Evolutionary conservation across 2,329 filamentous ascomycete species (phyloP), one percentile per base, ranked within the genome.

Genomic region (Dendryphion nanum): DNA sequence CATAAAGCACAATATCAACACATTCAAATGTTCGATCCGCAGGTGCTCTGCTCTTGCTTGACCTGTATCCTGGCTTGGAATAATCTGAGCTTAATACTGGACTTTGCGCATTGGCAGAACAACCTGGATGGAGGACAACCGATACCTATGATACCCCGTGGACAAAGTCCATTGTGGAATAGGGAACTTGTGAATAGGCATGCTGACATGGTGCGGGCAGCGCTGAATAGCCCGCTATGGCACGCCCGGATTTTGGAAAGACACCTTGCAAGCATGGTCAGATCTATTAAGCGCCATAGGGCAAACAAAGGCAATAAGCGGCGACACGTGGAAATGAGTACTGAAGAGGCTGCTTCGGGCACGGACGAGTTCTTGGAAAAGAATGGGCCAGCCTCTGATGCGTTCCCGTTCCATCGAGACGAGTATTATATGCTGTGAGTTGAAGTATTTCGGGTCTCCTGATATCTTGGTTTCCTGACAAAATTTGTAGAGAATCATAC

Each of bases 61-160:
- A 76, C 74, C 1, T 82, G 79, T 50, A 59, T 77, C 30, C 51
- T 78, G 24, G 68, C 73, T 2, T 82, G 78, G 79, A 77, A 77
- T 46, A 71, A 75, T 12, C 68, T 82, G 5, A 71, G 70, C 41
- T 49, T 79, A 0, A 61, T 72, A 10, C 68, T 81, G 8, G 78
- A 82, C 48, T 76, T 81, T 48, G 71, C 75, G 0, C 66, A 76
- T 50, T 82, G 77, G 73, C 78, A 81, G 49, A 30, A 50, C 2
- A 52, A 75, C 30, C 67, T 81, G 6, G 73, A 81, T 40, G 47
- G 52, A 0, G 71, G 75, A 1, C 66, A 73, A 13, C 76, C 77
- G 0, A 73, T 82, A 1, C 74, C 75, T 0, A 70, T 72, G 23
- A 70, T 81, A 18, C 61, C 69, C 0, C 66, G 76, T 1, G 77